phyloP scores from a whole-genome alignment of 2,329 filamentous ascomycete genomes.

The Trichoderma koningiopsis region DNA sequence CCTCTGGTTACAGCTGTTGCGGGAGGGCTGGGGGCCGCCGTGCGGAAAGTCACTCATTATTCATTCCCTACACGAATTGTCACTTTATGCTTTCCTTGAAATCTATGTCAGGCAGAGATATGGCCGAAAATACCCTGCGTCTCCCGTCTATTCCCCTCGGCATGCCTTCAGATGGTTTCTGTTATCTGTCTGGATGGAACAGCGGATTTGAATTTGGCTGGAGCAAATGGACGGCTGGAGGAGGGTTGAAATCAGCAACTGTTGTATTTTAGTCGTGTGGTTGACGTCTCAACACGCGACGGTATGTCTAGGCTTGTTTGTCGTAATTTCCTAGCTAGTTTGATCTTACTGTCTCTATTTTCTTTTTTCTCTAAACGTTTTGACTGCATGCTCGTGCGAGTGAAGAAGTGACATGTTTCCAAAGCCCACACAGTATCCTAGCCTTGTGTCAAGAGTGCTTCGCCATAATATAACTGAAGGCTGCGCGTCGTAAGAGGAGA shows the following conservation, averaged over 20 bases:
- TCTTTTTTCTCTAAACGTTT: background rate
- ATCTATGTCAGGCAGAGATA: constrained; percentile 29
- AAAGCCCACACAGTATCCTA: background rate
- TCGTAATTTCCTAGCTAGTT: constrained; percentile 44
- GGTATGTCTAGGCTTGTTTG: constrained; percentile 38
- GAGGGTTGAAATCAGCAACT: constrained; percentile 38
- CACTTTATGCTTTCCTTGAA: constrained; percentile 29
- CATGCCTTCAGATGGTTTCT: constrained; percentile 36
- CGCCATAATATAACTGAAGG: background rate
- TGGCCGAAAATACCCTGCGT: constrained; percentile 27
- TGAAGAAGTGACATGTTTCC: background rate
- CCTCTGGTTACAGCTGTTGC: constrained; percentile 26
- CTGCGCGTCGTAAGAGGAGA: background rate
- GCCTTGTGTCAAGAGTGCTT: background rate
- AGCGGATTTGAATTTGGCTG: constrained; percentile 39
- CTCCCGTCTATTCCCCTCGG: constrained; percentile 30
- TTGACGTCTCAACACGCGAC: constrained; percentile 38
- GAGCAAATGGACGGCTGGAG: constrained; percentile 38
- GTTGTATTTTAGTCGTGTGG: constrained; percentile 46
- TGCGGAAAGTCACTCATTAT: constrained; percentile 24
- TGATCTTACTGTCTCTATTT: constrained; percentile 41
- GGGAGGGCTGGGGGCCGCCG: constrained; percentile 24
- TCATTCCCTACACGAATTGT: constrained; percentile 27
- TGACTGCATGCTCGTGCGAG: background rate
- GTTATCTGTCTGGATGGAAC: constrained; percentile 37